Evolutionary conservation across 768 basidiomycete genomes (phyloP).

Genomic region (Tylopilus subfusipes): DNA sequence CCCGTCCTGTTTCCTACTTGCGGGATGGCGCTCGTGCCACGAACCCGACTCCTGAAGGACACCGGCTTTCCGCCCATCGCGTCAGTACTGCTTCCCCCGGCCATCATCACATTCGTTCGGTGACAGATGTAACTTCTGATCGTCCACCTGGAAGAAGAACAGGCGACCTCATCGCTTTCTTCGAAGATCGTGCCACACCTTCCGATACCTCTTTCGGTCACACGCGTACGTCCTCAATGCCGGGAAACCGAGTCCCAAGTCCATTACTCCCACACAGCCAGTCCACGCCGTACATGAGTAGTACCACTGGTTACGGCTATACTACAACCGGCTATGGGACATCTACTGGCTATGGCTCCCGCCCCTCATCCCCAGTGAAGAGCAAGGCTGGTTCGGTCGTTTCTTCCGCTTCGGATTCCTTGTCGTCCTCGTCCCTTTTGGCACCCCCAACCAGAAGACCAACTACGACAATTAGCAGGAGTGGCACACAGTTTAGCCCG

Average conservation of each 20-base stretch:
- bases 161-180: slow-evolving; percentile 71
- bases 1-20: slow-evolving; percentile 55
- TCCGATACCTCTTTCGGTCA: slow-evolving; percentile 41
- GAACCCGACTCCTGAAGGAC: slow-evolving; percentile 43
- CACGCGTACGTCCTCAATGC: slow-evolving; percentile 52
- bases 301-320: slow-evolving; percentile 35
- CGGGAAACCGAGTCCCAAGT: slow-evolving; percentile 34
- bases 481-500: slow-evolving; percentile 35
- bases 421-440: slow-evolving; percentile 42
- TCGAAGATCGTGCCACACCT: slow-evolving; percentile 52
- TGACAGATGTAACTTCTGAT: slow-evolving; percentile 53
- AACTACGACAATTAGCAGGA: slow-evolving; percentile 16
- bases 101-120: slow-evolving; percentile 48
- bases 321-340: slow-evolving; percentile 31
- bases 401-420: slow-evolving; percentile 23
- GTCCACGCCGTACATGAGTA: slow-evolving; percentile 40
- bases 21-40: slow-evolving; percentile 29
- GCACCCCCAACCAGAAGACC: slow-evolving; percentile 44
- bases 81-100: slow-evolving; percentile 37
- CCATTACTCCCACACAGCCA: slow-evolving; percentile 32
- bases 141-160: slow-evolving; percentile 51
- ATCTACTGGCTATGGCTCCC: slow-evolving; percentile 39
- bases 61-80: slow-evolving; percentile 45
- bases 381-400: slow-evolving; percentile 35
- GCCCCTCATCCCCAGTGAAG: slow-evolving; percentile 48